Base-by-base conservation (phyloP, 1,139 yeast genomes). In the Pichia sp. region DNA sequence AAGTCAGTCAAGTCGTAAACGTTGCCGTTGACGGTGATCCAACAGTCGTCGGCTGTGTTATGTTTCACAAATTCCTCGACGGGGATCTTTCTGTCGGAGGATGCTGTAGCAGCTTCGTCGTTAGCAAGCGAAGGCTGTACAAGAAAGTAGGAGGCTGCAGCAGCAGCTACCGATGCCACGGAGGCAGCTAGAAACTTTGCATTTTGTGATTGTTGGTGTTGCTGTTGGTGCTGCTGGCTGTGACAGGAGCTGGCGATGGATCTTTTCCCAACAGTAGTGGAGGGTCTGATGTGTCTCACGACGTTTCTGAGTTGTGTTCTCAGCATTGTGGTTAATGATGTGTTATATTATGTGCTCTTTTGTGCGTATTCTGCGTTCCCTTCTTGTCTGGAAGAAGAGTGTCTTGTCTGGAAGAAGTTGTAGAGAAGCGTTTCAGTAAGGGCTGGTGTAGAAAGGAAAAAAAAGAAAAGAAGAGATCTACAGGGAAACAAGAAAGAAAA, bases 21-120 rank as follows among this genome's bases (percentile, higher is more conserved):
- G 44, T 86, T 81, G 49, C 91, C 91, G 60, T 88, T 85, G 54
- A 91, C 82, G 4, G 87, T 83, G 47, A 89, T 87, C 98, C 98
- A 91, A 69, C 96, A 85, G 64, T 86, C 93, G 39, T 75, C 76
- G n/a, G 74, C 73, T 10, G 66, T 70, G 67, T 82, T 80, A 70
- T 86, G 95, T 60, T 79, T 74, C n/a, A 80, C 76, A 34, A 86
- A 82, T 66, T 81, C 86, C 46, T 76, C 83, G 13, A 65, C 63
- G 0, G 64, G 30, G 21, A 65, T 58, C 34, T 56, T 49, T 18
- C 49, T 54, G 10, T 44, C 16, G 40, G 41, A 21, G 34, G 41
- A 16, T 18, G 45, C 44, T 19, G 48, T 34, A 4, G 48, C 47
- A 18, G 49, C 50, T 48, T 55, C 58, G 37, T 57, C 60, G 46